A percentile compares a stretch with the other conserved stretches of the same genome.
Evolutionary conservation across 495 filamentous ascomycete species (phyloP).

Genomic region (Trichocladium antarcticum): DNA sequence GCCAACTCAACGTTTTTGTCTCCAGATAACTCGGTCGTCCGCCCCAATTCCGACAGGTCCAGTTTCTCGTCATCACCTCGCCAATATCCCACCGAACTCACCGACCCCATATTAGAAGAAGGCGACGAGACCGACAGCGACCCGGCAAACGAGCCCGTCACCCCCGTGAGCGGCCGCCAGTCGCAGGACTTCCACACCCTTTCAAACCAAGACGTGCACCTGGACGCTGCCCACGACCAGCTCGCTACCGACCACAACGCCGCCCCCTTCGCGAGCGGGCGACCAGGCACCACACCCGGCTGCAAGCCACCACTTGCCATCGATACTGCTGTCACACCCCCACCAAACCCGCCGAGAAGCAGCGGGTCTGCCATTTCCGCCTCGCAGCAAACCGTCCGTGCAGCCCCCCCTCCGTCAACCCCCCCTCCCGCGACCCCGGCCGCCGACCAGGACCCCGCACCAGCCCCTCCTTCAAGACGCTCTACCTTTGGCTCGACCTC

Average conservation of each 20-base stretch:
- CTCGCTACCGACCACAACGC: conserved; percentile 22
- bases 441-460: conserved; percentile 18
- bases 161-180: conserved; percentile 40
- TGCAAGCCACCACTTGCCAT: conserved; percentile 22
- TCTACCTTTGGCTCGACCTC: conserved; percentile 29
- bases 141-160: conserved; percentile 37
- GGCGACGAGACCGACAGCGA: conserved; percentile 41
- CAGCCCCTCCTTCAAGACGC: conserved; percentile 24
- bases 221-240: conserved; percentile 20
- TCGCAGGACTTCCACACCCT: conserved; percentile 40
- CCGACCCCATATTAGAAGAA: conserved; percentile 37
- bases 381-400: conserved; percentile 4
- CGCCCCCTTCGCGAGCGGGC: conserved; percentile 16
- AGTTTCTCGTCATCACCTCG: conserved; percentile 27
- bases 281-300: conserved; percentile 13
- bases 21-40: conserved; percentile 6
- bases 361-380: too few species aligned
- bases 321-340: conserved; percentile 21
- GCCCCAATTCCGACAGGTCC: conserved; percentile 11
- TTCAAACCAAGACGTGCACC: conserved; percentile 30
- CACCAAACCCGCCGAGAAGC: conserved; percentile 5
- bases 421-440: conserved; percentile 13
- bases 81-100: conserved; percentile 34
- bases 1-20: conserved; percentile 11
- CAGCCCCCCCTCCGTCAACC: conserved; percentile 10